Conservation (phyloP, 192 early-diverging fungal species). For the Backusella luteola region DNA sequence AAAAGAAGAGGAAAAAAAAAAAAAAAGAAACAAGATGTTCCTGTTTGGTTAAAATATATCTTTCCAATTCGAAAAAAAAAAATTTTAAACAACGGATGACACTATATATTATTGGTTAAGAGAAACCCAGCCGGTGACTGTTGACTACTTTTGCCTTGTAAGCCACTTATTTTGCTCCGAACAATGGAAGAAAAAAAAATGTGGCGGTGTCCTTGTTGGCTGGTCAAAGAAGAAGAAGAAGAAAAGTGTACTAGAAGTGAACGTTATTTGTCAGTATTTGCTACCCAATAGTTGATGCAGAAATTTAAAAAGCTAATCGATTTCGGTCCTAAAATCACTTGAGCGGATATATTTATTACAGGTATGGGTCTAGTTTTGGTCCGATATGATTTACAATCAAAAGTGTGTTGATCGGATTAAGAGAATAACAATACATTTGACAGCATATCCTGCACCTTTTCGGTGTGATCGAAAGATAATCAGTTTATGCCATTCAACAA, state of each 20-base stretch:
- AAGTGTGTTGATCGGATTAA: neutral
- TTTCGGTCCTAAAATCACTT: neutral
- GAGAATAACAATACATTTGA: neutral
- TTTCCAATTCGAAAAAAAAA: conserved; percentile 5
- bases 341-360: neutral
- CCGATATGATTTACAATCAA: neutral
- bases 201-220: too few relatives aligned
- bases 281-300: neutral
- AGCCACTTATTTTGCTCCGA: neutral
- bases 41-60: neutral
- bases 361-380: neutral
- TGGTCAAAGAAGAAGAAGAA: neutral
- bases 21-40: neutral
- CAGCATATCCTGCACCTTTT: neutral
- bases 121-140: neutral
- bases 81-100: neutral
- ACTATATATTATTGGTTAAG: neutral
- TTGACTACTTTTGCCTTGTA: neutral
- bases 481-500: neutral
- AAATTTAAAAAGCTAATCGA: neutral
- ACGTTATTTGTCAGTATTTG: neutral
- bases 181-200: neutral
- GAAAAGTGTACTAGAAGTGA: neutral
- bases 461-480: neutral
- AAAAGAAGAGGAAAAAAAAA: neutral